phyloP scores from a whole-genome alignment of 2,329 filamentous ascomycete genomes.

The Colletotrichum sp. region DNA sequence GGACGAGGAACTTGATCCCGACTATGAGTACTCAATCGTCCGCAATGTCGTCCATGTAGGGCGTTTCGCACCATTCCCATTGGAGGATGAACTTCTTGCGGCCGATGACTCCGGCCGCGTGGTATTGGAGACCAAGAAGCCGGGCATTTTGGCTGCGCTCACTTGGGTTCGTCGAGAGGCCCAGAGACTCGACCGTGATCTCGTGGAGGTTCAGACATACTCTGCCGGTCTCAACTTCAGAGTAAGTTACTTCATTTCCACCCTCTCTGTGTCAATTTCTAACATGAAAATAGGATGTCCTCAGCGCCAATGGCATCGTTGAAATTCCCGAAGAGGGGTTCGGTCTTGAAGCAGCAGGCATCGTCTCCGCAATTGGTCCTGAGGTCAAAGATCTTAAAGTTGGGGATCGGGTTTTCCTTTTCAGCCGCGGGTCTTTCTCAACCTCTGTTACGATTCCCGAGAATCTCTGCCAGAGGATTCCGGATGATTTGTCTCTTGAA shows the following conservation, averaged over 20 bases:
- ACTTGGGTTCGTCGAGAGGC: background rate
- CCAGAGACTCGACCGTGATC: background rate
- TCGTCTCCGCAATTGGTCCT: background rate
- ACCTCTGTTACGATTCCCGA: background rate
- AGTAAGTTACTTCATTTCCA: background rate
- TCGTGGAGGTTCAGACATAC: constrained; percentile 14
- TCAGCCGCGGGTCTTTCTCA: background rate
- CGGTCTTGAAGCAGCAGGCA: background rate
- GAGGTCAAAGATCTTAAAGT: background rate
- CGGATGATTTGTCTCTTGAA: constrained; percentile 27
- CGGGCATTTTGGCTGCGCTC: background rate
- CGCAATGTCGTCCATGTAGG: constrained; percentile 28
- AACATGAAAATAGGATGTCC: background rate
- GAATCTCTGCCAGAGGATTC: constrained; percentile 25
- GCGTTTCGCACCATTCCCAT: constrained; percentile 29
- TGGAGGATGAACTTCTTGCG: constrained; percentile 24
- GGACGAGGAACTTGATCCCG: constrained; percentile 25
- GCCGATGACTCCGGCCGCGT: background rate
- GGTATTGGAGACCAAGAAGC: background rate
- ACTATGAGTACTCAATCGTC: constrained; percentile 34
- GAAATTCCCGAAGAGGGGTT: background rate
- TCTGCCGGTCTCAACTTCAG: constrained; percentile 22
- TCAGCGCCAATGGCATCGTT: background rate
- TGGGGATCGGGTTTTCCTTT: constrained; percentile 32
- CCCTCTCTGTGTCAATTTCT: background rate